These are phyloP conservation scores for Iris pallida DNA, from an alignment of 116 monocot species.

Conservation along the genomic window DNA sequence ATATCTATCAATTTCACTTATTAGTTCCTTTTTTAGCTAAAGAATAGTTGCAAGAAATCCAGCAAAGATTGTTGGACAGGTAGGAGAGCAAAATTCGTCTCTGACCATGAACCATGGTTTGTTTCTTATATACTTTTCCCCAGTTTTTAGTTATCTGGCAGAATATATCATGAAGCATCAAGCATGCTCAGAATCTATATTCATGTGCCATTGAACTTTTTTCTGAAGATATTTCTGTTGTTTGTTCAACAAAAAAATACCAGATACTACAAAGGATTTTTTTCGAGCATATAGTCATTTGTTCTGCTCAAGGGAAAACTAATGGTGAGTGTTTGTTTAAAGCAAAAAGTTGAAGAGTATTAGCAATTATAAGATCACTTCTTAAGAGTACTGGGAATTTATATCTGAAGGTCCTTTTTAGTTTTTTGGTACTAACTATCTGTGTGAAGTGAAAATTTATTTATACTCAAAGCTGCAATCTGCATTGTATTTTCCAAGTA, in stretches of 20 bases:
- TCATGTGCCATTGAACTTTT: background rate
- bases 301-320: conserved; percentile 12
- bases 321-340: conserved; percentile 44
- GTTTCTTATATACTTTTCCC: background rate
- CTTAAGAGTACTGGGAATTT: too few species aligned
- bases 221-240: conserved; percentile 3
- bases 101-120: conserved; percentile 88
- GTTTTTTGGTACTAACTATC: too few species aligned
- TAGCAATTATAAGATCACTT: too few species aligned
- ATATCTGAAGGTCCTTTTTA: too few species aligned
- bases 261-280: conserved; percentile 61
- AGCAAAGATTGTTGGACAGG: conserved; percentile 53
- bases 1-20: too few species aligned
- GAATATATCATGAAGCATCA: background rate
- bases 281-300: conserved; percentile 39
- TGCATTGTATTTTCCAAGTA: too few species aligned
- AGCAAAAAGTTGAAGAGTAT: background rate
- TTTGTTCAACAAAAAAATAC: background rate
- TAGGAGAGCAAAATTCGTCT: conserved; percentile 71
- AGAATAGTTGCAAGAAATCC: conserved; percentile 78
- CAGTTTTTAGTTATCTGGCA: background rate
- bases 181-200: background rate
- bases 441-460: too few species aligned
- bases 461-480: too few species aligned
- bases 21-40: conserved; percentile 12